Percentiles rank a stretch among this genome's conserved stretches.
Conservation (phyloP, 805 yeast species). For the Vanderwaltozyma yarrowii region DNA sequence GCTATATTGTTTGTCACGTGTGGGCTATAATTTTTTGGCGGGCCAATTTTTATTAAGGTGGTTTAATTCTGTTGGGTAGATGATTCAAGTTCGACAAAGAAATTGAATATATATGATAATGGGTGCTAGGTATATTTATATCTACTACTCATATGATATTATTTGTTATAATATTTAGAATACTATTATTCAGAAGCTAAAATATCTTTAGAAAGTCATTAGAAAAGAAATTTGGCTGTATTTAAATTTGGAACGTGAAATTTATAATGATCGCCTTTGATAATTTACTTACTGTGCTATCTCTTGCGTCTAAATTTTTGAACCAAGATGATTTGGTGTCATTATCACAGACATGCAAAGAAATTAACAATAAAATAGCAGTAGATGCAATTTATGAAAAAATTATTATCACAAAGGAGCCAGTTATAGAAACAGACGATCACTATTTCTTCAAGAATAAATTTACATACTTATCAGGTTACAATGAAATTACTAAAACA, state of each 20-base stretch:
- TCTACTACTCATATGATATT: no score
- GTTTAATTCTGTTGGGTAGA: no score
- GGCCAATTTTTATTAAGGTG: no score
- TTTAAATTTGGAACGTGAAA: neutral
- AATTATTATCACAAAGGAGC: slow-evolving; percentile 29
- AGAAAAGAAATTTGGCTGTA: no score
- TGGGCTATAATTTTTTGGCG: no score
- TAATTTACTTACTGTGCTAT: neutral
- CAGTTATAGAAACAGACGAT: slow-evolving; percentile 21
- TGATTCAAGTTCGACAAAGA: no score
- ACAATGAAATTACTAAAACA: slow-evolving; percentile 27
- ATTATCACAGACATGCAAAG: slow-evolving; percentile 27
- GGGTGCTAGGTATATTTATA: no score
- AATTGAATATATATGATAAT: no score
- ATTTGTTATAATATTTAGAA: no score
- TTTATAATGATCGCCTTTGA: neutral
- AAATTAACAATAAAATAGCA: slow-evolving; percentile 24
- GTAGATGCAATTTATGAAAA: slow-evolving; percentile 30
- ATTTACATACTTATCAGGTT: slow-evolving; percentile 33
- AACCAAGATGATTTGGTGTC: slow-evolving; percentile 32
- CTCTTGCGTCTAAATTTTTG: neutral
- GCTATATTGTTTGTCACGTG: no score
- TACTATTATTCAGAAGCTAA: no score
- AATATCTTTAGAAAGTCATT: no score
- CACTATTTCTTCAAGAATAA: slow-evolving; percentile 29